Conservation (phyloP, 2,329 filamentous ascomycete species). For the Xylariaceae sp. region DNA sequence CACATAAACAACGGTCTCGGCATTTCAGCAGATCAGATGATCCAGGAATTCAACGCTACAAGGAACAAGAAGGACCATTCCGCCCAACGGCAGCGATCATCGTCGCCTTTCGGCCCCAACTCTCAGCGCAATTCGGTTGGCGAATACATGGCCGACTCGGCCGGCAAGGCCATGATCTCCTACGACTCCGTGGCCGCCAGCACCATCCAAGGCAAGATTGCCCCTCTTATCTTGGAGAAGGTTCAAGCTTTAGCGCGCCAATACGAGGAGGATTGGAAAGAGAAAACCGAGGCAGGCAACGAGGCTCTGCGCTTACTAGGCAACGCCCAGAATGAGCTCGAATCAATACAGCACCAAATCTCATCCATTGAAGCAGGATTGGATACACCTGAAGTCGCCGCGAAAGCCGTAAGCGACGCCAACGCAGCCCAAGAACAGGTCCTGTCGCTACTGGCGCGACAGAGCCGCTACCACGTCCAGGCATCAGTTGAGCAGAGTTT, state of each 20-base stretch:
- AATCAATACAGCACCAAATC: constrained; percentile 56
- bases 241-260: constrained; percentile 65
- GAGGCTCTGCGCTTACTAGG: constrained; percentile 63
- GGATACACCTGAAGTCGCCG: constrained; percentile 52
- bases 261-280: constrained; percentile 71
- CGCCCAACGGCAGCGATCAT: constrained; percentile 64
- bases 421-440: constrained; percentile 47
- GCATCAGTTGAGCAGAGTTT: constrained; percentile 50
- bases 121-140: constrained; percentile 54
- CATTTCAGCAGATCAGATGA: constrained; percentile 78
- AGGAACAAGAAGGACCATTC: constrained; percentile 58
- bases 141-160: constrained; percentile 44
- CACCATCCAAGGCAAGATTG: constrained; percentile 65
- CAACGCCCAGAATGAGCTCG: constrained; percentile 65
- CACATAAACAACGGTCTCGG: constrained; percentile 80
- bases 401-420: constrained; percentile 49
- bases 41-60: constrained; percentile 68
- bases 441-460: constrained; percentile 46
- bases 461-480: constrained; percentile 51
- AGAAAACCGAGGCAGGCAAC: constrained; percentile 66
- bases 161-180: constrained; percentile 37
- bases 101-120: constrained; percentile 64
- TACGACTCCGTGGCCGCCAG: constrained; percentile 64
- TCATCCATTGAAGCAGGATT: constrained; percentile 52
- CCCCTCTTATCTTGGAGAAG: constrained; percentile 66